Percentiles rank a stretch among this genome's conserved stretches.
Evolutionary conservation across 768 basidiomycete species (phyloP).

Genomic region (Auricularia sp.): DNA sequence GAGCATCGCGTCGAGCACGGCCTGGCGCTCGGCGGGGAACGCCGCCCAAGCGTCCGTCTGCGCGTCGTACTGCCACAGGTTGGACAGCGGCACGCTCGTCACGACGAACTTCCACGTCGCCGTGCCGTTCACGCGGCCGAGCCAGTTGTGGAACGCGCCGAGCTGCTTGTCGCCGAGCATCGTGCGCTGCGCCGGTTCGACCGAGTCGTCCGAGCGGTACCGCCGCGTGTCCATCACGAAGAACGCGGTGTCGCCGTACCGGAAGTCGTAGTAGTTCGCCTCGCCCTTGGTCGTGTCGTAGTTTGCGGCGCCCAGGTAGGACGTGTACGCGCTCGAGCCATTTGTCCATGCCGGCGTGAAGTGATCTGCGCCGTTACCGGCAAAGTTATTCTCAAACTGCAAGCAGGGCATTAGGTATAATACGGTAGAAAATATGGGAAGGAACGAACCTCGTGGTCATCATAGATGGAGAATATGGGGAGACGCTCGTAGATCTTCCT

Average conservation of each 20-base stretch:
- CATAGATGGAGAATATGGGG: slow-evolving; percentile 59
- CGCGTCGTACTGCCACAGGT: slow-evolving; percentile 57
- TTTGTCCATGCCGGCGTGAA: slow-evolving; percentile 44
- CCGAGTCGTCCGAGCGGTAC: slow-evolving; percentile 37
- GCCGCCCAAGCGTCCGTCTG: slow-evolving; percentile 61
- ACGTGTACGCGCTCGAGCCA: slow-evolving; percentile 46
- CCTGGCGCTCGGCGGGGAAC: slow-evolving; percentile 47
- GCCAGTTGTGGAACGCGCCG: slow-evolving; percentile 51
- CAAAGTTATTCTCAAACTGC: slow-evolving; percentile 57
- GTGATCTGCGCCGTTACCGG: slow-evolving; percentile 40
- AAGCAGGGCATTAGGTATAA: not conserved
- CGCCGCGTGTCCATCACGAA: slow-evolving; percentile 70
- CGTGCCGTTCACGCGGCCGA: slow-evolving; percentile 55
- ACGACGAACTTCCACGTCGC: slow-evolving; percentile 71
- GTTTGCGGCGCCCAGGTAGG: slow-evolving; percentile 57
- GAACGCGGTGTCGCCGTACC: slow-evolving; percentile 56
- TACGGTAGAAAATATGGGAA: not conserved
- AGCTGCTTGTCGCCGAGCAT: slow-evolving; percentile 67
- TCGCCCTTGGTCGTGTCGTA: slow-evolving; percentile 37
- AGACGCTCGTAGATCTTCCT: slow-evolving; percentile 56
- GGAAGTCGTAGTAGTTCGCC: slow-evolving; percentile 46
- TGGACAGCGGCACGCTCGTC: slow-evolving; percentile 63
- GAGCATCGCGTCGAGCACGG: slow-evolving; percentile 46
- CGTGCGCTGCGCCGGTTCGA: slow-evolving; percentile 31
- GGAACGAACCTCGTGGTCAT: slow-evolving; percentile 53